Evolutionary conservation across 495 filamentous ascomycete species (phyloP), one percentile per base, ranked within the genome.

Genomic region (Tuber melanosporum): DNA sequence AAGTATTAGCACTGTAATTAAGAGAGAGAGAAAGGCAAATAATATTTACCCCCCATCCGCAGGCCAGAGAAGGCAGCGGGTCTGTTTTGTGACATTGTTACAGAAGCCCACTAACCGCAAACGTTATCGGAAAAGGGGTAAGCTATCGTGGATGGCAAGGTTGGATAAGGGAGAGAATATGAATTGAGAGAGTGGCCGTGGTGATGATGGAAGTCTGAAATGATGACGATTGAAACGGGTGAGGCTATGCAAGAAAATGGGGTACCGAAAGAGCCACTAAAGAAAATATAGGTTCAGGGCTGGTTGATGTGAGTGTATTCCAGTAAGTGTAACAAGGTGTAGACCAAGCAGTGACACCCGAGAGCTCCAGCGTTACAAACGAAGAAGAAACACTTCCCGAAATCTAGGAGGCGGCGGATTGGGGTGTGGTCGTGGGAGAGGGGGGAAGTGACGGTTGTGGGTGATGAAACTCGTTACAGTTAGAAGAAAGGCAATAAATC

Each of bases 1-100:
- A 83, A 85, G 76, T 73, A 73, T 83, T 57, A 82, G 81, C 52
- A 70, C 57, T 22, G 43, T 44, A 47, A 76, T 52, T 45, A 71
- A 45, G 15, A 43, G 74, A 70, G 52, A 8, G 52, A 72, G 49
- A 71, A 74, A 71, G 46, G 45, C 20, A 76, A 42, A 77, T 73
- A 46, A 62, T 39, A 80, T 91, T 90, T 87, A 93, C 92, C 92
- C 86, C 92, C 92, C 91, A 94, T 93, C 85, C 92, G 89, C 86
- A 94, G 86, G 82, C 88, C 90, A 78, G 90, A 89, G 85, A 94
- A 92, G 82, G 91, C 88, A 85, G 90, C 88, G 79, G 92, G 90
- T 85, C 92, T 87, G 86, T 89, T 78, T 83, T 79, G 74, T 47
- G 81, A 79, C 79, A 82, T 80, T 46, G 76, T 82, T 71, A 77